Percentiles rank a stretch among this genome's conserved stretches.
Conservation (phyloP, 73 alveolate genomes). For the Blepharisma stoltei region DNA sequence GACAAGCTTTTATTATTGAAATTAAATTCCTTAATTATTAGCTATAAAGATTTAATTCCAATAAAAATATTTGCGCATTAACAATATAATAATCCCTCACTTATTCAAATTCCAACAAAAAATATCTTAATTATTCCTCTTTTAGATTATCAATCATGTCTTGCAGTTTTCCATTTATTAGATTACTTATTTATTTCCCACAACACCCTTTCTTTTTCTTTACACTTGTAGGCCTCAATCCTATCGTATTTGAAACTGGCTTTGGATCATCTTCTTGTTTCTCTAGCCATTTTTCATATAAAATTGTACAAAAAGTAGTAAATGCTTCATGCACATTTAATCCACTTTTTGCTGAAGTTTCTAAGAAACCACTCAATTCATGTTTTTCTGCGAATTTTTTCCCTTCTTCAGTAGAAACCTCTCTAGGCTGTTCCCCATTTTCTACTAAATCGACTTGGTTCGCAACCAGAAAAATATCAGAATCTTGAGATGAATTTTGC, state of each 20-base stretch:
- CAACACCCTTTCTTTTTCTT: too few relatives aligned
- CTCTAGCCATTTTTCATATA: constrained; percentile 3
- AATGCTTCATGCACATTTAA: constrained; percentile 46
- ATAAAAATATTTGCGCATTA: too few relatives aligned
- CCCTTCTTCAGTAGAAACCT: constrained; percentile 54
- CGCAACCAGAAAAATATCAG: constrained; percentile 69
- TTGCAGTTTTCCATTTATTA: too few relatives aligned
- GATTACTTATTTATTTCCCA: too few relatives aligned
- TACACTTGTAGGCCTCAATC: too few relatives aligned
- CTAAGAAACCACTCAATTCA: constrained; percentile 59
- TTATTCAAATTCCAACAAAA: too few relatives aligned
- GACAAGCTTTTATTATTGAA: too few relatives aligned
- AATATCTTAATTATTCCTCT: too few relatives aligned
- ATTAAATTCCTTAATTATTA: too few relatives aligned
- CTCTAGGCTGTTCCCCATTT: constrained; percentile 47
- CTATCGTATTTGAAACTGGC: not conserved
- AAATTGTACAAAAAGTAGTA: not conserved
- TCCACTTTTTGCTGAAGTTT: constrained; percentile 82
- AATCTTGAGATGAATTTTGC: constrained; percentile 70
- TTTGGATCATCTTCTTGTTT: constrained; percentile 11
- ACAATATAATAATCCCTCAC: too few relatives aligned
- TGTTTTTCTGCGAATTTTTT: constrained; percentile 44
- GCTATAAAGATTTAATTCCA: too few relatives aligned
- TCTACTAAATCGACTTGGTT: constrained; percentile 44
- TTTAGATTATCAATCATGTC: too few relatives aligned